Evolutionary conservation across 805 yeast species (phyloP), one percentile per base, ranked within the genome.

Genomic region (Zygoascus tannicola): DNA sequence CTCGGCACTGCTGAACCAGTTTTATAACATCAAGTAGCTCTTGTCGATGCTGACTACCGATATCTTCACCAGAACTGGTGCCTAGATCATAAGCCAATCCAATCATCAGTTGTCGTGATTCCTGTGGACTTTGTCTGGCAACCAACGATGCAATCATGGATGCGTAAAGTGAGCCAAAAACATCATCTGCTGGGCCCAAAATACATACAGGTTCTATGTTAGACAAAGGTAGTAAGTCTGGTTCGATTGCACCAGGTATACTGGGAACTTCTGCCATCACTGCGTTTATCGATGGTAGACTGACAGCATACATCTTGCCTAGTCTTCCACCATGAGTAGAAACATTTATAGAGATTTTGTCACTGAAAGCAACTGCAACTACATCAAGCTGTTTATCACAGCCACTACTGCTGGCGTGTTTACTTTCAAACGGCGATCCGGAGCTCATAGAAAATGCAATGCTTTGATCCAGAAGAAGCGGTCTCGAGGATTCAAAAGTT

Each of bases 271-370:
- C 40, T 23, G 40, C 40, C 3, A 26, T 16, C 12, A 37, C 40
- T 22, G 32, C 30, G 20, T 18, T 23, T 16, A 37, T 15, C 2
- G 40, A 15, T 4, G 40, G 22, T 16, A 37, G 32, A 7, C 20
- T 21, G 5, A 37, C 40, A 5, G 20, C 23, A 16, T 21, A 37
- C 44, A 60, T 32, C 35, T 55, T 53, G n/a, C 53, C 53, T 16
- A 58, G 45, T 35, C 46, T 52, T 48, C 40, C 40, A 34, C 57
- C 59, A 32, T 62, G 48, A 35, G 52, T 51, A 50, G 58, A 55
- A 26, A 63, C 57, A 50, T 55, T 53, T 5, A 63, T 51, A 22
- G 54, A 48, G 38, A 63, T 57, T 32, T 54, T 50, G 49, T 63
- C 67, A 8, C 40, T 40, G 42, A 54, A 63, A 5, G 50, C 54